Evolutionary conservation across 768 basidiomycete genomes (phyloP).

Genomic region (Botryobasidium botryosum): DNA sequence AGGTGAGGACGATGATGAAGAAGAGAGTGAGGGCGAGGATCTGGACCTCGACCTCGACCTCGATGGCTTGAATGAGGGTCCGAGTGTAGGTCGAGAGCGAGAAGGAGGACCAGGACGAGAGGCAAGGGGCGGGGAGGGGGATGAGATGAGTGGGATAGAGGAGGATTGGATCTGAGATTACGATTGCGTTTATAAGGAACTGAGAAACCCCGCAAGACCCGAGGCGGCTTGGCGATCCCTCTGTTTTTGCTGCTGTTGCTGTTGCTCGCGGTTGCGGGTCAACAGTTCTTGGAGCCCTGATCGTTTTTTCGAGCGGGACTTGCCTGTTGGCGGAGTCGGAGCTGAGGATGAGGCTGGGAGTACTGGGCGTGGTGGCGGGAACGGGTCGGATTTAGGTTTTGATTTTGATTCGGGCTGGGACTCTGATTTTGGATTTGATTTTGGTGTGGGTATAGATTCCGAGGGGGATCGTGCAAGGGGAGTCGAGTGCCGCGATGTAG

Average conservation of each 20-base stretch:
- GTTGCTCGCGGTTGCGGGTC: constrained; percentile 31
- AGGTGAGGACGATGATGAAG: not conserved
- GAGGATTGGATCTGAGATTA: not conserved
- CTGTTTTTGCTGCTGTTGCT: constrained; percentile 25
- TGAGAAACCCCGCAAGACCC: constrained; percentile 42
- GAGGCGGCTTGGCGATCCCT: constrained; percentile 16
- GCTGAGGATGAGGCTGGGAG: too few species aligned
- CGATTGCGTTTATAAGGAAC: constrained; percentile 19
- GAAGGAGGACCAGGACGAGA: not conserved
- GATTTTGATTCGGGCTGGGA: not conserved
- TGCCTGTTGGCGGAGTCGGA: constrained; percentile 9
- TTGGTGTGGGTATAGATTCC: not conserved
- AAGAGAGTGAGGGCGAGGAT: not conserved
- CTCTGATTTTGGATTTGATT: not conserved
- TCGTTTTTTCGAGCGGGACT: constrained; percentile 33
- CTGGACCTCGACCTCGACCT: not conserved
- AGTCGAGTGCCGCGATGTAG: not conserved
- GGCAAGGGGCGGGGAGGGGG: not conserved
- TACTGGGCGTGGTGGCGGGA: too few species aligned
- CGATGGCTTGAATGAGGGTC: not conserved
- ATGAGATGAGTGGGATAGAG: not conserved
- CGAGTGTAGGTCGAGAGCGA: not conserved
- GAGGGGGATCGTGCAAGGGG: not conserved
- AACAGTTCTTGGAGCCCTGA: constrained; percentile 45
- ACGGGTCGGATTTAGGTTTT: not conserved